Base-by-base conservation (phyloP, 768 basidiomycete species). In the Suillus americanus region DNA sequence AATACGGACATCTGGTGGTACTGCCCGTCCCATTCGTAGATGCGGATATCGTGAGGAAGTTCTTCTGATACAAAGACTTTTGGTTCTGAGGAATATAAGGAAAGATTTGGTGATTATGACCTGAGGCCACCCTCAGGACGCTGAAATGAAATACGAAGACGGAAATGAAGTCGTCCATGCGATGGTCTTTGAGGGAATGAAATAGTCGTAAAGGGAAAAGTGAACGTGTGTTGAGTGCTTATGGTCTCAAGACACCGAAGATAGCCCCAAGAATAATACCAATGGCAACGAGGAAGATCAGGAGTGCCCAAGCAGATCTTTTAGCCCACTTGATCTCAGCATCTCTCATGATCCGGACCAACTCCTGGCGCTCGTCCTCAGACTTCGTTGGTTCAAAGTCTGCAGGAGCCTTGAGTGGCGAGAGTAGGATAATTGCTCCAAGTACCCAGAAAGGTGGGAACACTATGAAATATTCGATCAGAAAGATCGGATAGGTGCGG, bases 391-490 rank as follows among this genome's bases (percentile, higher is more conserved):
- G 63, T 38, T 69, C 70, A 16, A 74, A 67, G 5, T 68, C 61
- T 3, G 46, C 64, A 2, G 82, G 81, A 5, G 74, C 76, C 41
- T 67, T 67, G n/a, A 83, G 75, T 1, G 83, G 81, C 7, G 74
- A 79, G 53, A 77, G 48, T 23, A 83, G 70, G 54, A 84, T 78
- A 68, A 76, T 60, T 9, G 75, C 69, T 20, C 82, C 82, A 7
- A 80, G 69, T 25, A 82, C 50, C 83, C 84, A 85, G 64, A 83
- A 79, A 18, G 77, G 79, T n/a, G 82, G 82, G 73, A 81, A 83
- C 60, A 84, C 82, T 82, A 13, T 13, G 66, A 1, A 66, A 64
- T 35, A 57, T 40, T 60, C 23, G 12, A 38, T 35, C 60, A 62
- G 41, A 61, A 38, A 23, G 53, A n/a, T 28, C 14, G 41, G 16